Evolutionary conservation across 2,329 filamentous ascomycete genomes (phyloP).

Genomic region (Exophiala lecanii-corni): DNA sequence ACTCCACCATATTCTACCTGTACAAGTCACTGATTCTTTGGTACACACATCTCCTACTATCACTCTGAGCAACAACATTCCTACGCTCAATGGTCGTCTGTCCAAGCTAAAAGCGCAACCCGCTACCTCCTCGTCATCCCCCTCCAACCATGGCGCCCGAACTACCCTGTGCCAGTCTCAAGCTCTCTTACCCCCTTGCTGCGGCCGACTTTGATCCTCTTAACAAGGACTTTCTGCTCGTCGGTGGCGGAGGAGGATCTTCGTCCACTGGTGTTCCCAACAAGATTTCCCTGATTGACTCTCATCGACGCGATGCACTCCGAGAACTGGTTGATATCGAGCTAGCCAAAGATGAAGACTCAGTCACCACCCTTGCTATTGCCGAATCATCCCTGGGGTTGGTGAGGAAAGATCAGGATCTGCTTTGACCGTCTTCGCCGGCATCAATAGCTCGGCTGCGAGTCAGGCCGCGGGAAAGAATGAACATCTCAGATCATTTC

Average conservation of each 20-base stretch:
- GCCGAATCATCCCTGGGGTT: conserved; percentile 46
- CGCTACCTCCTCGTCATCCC: not conserved
- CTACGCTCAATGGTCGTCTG: no score
- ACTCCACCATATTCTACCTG: no score
- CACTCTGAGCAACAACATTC: no score
- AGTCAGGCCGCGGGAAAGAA: conserved; percentile 74
- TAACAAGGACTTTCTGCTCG: conserved; percentile 69
- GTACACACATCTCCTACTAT: no score
- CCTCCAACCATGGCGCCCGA: conserved; percentile 15
- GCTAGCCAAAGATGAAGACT: conserved; percentile 80
- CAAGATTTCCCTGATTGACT: conserved; percentile 71
- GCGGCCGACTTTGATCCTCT: conserved; percentile 82
- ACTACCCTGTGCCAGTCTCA: conserved; percentile 18
- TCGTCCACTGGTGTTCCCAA: conserved; percentile 78
- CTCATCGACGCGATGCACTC: conserved; percentile 60
- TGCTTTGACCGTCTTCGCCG: conserved; percentile 60
- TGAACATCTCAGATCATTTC: conserved; percentile 75
- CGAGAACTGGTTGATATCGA: conserved; percentile 67
- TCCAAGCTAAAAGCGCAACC: no score
- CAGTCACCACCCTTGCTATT: conserved; percentile 74
- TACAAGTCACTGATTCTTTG: no score
- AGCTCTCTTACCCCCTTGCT: conserved; percentile 76
- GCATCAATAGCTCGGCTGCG: conserved; percentile 74
- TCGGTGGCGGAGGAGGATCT: conserved; percentile 83
- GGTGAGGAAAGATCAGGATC: conserved; percentile 34